Percentiles rank a stretch among this genome's conserved stretches.
Conservation (phyloP, 805 yeast genomes). For the Candida dajiaensis region DNA sequence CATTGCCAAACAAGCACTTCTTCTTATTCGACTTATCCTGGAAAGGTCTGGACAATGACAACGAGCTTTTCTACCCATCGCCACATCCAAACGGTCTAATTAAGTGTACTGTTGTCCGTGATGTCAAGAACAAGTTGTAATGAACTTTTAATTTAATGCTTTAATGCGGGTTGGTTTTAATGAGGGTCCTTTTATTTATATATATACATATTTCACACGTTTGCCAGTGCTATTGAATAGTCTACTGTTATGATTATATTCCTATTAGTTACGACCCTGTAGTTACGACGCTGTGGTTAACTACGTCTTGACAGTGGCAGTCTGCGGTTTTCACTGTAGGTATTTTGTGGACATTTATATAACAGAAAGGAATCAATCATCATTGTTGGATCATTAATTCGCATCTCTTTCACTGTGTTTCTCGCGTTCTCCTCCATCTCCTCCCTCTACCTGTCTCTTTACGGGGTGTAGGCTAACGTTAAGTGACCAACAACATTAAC, state of each 20-base stretch:
- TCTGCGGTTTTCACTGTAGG: too few species aligned
- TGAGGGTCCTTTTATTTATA: neutral
- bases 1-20: slow-evolving; percentile 90
- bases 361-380: too few species aligned
- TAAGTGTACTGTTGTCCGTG: slow-evolving; percentile 78
- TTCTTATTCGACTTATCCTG: slow-evolving; percentile 74
- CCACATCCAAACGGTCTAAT: slow-evolving; percentile 93
- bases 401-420: too few species aligned
- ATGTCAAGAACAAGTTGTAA: slow-evolving; percentile 49
- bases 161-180: neutral
- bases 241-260: neutral
- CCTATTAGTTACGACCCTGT: neutral
- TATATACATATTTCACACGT: neutral
- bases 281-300: too few species aligned
- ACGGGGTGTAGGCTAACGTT: too few species aligned
- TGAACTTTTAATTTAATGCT: neutral
- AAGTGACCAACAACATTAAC: too few species aligned
- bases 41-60: slow-evolving; percentile 78
- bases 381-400: too few species aligned
- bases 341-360: too few species aligned
- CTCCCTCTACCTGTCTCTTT: too few species aligned
- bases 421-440: too few species aligned
- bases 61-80: slow-evolving; percentile 82
- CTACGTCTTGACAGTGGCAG: neutral
- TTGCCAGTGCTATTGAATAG: neutral